Base-by-base conservation (phyloP, 441 rosid species). In the Adansonia gregorii region DNA sequence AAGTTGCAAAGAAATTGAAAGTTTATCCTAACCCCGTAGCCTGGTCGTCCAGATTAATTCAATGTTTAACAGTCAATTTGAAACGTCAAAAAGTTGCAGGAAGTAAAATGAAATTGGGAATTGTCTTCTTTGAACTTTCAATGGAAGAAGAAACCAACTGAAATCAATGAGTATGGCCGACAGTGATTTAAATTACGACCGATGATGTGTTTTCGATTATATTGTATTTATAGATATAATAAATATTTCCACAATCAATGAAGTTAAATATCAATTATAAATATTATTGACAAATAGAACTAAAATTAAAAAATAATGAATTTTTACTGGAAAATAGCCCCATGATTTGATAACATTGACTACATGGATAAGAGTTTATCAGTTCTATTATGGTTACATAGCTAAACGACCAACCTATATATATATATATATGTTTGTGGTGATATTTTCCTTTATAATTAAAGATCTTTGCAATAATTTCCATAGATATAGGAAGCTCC, bases 61-160 rank as follows among this genome's bases (percentile, higher is more conserved):
- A 4, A 20, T 27, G 52, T 41, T 66, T 43, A 41, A 66, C 27
- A 66, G 41, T 41, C 51, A 66, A 66, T 66, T 66, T 66, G 52
- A 43, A 66, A 17, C 51, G 49, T 66, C 51, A 66, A 17, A 39
- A 41, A 41, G 51, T 66, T 66, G 2, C 6, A 8, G 9, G 19
- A 66, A 66, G 20, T 27, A 27, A n/a, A 64, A 31, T 15, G 2
- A 35, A 64, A 15, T 9, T 66, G 45, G 15, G 17, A 11, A 4
- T 20, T 0, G 49, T 67, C 31, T 12, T 63, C 71, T 43, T 43
- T 67, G 52, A 67, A 67, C 14, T 17, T 9, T 43, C 52, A 9
- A 17, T 41, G 1, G n/a, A 3, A 10, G 24, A 66, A 17, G 52
- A n/a, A 9, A 17, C 1, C 3, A n/a, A 63, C 12, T 17, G n/a